Percentiles rank a stretch among this genome's conserved stretches.
Evolutionary conservation across 768 basidiomycete genomes (phyloP).

Genomic region (Zangia roseola): DNA sequence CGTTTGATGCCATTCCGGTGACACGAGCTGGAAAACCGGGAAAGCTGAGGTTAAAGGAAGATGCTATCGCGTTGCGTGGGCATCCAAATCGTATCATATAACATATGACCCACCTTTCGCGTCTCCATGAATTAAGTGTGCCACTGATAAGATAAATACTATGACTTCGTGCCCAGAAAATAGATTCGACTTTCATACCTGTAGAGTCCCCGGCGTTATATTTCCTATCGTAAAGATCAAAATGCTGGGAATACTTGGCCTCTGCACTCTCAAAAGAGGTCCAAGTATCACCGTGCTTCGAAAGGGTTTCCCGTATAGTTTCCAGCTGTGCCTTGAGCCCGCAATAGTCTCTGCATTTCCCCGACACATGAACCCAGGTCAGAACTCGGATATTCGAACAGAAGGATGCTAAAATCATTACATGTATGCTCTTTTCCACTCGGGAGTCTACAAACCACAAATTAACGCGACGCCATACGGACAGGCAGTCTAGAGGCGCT

Average conservation of each 20-base stretch:
- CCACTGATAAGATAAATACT: too few species aligned
- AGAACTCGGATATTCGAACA: not conserved
- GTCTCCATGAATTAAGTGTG: too few species aligned
- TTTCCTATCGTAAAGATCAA: not conserved
- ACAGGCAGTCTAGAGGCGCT: not conserved
- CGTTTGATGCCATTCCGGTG: slow-evolving; percentile 1
- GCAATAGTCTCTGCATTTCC: slow-evolving; percentile 58
- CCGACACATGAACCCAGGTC: not conserved
- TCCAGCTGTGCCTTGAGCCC: slow-evolving; percentile 69
- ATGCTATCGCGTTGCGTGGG: slow-evolving; percentile 3
- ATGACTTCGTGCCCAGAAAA: not conserved
- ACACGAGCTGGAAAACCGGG: slow-evolving; percentile 6
- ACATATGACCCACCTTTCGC: slow-evolving; percentile 7
- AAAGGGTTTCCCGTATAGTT: slow-evolving; percentile 41
- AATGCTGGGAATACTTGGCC: not conserved
- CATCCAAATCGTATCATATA: too few species aligned
- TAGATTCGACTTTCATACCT: not conserved
- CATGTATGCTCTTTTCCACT: slow-evolving; percentile 43
- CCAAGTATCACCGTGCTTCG: slow-evolving; percentile 22
- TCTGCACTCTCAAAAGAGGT: not conserved
- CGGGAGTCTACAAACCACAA: slow-evolving; percentile 50
- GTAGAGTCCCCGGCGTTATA: not conserved
- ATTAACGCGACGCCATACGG: not conserved
- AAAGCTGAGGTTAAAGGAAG: slow-evolving; percentile 15
- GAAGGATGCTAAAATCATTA: slow-evolving; percentile 1